A percentile compares a stretch with the other conserved stretches of the same genome.
Evolutionary conservation across 2,329 filamentous ascomycete genomes (phyloP).

Genomic region (Neonectria neomacrospora): DNA sequence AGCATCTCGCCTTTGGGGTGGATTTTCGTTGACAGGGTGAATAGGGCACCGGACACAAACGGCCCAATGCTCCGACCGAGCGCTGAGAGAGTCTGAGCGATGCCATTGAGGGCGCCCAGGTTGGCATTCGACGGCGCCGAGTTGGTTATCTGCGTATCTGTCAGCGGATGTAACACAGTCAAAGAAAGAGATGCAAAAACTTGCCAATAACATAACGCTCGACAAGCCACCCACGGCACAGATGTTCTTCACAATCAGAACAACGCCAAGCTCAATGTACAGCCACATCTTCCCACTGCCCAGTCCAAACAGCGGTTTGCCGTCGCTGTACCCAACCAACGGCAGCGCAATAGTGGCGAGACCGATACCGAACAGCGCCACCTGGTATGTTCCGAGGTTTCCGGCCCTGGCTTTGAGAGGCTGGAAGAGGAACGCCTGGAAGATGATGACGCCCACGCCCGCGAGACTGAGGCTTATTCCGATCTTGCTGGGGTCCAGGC

Average conservation of each 20-base stretch:
- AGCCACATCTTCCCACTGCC: constrained; percentile 75
- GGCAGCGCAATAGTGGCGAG: constrained; percentile 89
- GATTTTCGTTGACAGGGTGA: constrained; percentile 79
- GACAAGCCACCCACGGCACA: constrained; percentile 90
- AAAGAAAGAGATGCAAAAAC: constrained; percentile 44
- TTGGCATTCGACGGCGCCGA: constrained; percentile 87
- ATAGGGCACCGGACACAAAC: constrained; percentile 87
- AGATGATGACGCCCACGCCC: constrained; percentile 85
- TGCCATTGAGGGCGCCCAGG: constrained; percentile 89
- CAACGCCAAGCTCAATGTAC: constrained; percentile 81
- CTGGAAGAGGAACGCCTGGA: constrained; percentile 88
- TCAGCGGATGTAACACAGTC: constrained; percentile 5
- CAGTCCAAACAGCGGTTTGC: constrained; percentile 64
- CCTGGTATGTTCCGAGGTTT: constrained; percentile 85
- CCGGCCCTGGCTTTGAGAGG: constrained; percentile 81
- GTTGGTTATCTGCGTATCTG: constrained; percentile 79
- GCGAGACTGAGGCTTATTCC: constrained; percentile 87
- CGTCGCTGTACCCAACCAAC: constrained; percentile 82
- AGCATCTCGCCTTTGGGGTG: constrained; percentile 84
- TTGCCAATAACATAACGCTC: constrained; percentile 85
- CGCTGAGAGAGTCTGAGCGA: constrained; percentile 93
- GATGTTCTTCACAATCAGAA: constrained; percentile 89
- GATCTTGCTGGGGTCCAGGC: constrained; percentile 80
- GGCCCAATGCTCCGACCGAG: constrained; percentile 89
- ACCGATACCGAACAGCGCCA: constrained; percentile 82